phyloP scores from a whole-genome alignment of 106 monocot genomes.

The Posidonia australis region DNA sequence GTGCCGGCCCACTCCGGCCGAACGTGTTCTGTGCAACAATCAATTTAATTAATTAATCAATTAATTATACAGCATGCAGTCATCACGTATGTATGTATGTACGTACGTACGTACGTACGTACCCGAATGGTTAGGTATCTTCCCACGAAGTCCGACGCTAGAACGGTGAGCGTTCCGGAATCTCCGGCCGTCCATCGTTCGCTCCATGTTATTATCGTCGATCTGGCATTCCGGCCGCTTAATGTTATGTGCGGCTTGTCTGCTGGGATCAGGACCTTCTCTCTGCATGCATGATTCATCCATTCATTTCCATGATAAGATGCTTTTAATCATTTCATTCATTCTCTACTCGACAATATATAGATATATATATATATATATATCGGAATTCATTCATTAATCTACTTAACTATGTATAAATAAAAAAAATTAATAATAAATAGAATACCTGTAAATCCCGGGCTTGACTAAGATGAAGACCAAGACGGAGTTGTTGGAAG shows the following conservation, averaged over 20 bases:
- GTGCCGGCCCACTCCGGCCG: constrained; percentile 8
- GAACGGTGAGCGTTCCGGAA: constrained; percentile 22
- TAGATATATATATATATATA: no score
- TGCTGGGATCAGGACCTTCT: constrained; percentile 37
- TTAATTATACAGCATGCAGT: no score
- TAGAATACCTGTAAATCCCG: constrained; percentile 26
- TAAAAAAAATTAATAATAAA: no score
- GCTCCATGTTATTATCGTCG: constrained; percentile 39
- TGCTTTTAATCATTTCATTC: no score
- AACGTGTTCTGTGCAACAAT: no score
- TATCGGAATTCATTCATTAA: no score
- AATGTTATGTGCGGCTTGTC: constrained; percentile 49
- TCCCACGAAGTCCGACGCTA: constrained; percentile 49
- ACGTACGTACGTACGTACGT: not conserved
- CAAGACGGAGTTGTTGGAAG: constrained; percentile 1
- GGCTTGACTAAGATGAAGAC: constrained; percentile 21
- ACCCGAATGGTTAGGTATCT: constrained; percentile 52
- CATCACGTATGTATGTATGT: no score
- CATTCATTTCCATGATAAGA: no score
- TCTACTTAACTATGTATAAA: no score
- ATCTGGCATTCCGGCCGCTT: constrained; percentile 16
- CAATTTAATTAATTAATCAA: no score
- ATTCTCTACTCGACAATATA: no score
- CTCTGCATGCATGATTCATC: constrained; percentile 35
- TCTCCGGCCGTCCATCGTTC: constrained; percentile 18